Conservation (phyloP, 1,139 yeast genomes). For the Suhomyces terraborum region DNA sequence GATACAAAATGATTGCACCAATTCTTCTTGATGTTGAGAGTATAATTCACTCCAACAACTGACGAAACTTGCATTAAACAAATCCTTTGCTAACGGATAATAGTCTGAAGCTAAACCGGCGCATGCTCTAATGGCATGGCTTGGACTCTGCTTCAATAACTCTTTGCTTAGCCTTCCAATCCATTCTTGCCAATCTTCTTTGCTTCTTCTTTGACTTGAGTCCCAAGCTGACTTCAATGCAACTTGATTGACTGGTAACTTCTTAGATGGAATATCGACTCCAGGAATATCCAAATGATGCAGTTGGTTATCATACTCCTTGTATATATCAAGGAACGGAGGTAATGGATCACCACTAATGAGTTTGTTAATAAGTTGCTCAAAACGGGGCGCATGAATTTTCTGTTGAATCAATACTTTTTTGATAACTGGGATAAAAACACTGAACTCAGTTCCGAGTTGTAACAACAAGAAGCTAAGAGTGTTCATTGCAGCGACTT, state of each 20-base stretch:
- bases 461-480: conserved; percentile 77
- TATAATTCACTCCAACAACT: conserved; percentile 95
- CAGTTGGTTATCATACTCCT: conserved; percentile 55
- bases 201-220: conserved; percentile 81
- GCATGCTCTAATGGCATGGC: conserved; percentile 93
- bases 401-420: conserved; percentile 64
- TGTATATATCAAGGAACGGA: conserved; percentile 69
- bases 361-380: conserved; percentile 75
- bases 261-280: conserved; percentile 69
- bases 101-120: conserved; percentile 87
- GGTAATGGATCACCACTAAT: conserved; percentile 90
- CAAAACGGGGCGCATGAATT: conserved; percentile 75
- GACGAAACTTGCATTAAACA: conserved; percentile 93
- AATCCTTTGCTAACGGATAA: conserved; percentile 83
- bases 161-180: conserved; percentile 83
- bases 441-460: conserved; percentile 80
- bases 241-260: conserved; percentile 77
- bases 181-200: conserved; percentile 99
- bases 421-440: conserved; percentile 84
- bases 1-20: conserved; percentile 80
- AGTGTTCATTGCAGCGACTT: conserved; percentile 71
- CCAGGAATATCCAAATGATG: conserved; percentile 61
- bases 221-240: conserved; percentile 89
- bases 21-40: conserved; percentile 89
- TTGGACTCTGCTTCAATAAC: conserved; percentile 86